Conservation (phyloP, 164 flowering plant genomes). For the Protea cynaroides region DNA sequence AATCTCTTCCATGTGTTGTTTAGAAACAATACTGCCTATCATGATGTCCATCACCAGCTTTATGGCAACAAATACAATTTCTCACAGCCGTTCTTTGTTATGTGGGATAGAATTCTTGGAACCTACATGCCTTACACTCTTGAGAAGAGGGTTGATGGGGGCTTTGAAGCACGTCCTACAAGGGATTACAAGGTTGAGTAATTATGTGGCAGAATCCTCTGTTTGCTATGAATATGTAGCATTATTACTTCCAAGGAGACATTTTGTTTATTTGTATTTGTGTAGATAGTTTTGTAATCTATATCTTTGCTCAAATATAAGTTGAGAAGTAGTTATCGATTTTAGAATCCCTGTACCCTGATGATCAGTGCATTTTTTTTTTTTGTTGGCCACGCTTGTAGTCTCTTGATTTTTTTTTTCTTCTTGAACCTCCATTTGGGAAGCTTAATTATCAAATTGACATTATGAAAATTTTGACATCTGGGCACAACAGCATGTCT, state of each 20-base stretch:
- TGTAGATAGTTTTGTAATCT: constrained; percentile 14
- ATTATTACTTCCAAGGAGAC: constrained; percentile 3
- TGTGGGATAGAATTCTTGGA: constrained; percentile 90
- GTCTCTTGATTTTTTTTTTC: no score
- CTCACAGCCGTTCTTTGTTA: constrained; percentile 90
- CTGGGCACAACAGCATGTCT: no score
- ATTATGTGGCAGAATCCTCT: constrained; percentile 1
- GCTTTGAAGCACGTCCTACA: constrained; percentile 64
- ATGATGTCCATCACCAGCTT: constrained; percentile 94
- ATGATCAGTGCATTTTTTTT: no score
- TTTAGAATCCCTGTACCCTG: no score
- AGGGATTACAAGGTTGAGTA: constrained; percentile 41
- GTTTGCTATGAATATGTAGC: constrained; percentile 9
- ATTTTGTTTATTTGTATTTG: constrained; percentile 14
- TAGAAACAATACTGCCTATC: constrained; percentile 88
- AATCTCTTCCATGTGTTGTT: constrained; percentile 78
- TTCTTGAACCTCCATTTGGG: no score
- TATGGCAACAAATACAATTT: constrained; percentile 89
- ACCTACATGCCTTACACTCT: constrained; percentile 91
- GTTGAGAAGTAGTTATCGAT: no score
- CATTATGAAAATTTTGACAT: no score
- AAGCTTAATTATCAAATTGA: no score
- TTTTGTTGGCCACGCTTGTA: no score
- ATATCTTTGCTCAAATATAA: no score
- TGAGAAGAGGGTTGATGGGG: constrained; percentile 69